Evolutionary conservation across 2,329 filamentous ascomycete species (phyloP).

Genomic region (Neonectria sp.): DNA sequence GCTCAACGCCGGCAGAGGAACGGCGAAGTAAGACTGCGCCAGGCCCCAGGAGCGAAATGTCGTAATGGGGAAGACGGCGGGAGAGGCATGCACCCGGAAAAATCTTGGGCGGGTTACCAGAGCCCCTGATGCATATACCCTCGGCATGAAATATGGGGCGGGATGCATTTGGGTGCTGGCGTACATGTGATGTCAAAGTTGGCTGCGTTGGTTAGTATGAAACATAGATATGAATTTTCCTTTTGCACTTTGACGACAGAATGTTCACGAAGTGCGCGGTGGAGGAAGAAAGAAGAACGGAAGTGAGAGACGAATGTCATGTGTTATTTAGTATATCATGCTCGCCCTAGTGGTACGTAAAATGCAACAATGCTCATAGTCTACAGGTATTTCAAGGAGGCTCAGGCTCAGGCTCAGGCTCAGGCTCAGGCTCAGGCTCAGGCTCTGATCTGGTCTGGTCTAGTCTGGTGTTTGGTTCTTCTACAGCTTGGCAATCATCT

Average conservation of each 20-base stretch:
- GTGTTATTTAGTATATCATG: conserved; percentile 26
- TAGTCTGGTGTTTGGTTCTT: conserved; percentile 22
- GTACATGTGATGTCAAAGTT: conserved; percentile 50
- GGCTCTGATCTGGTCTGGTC: too few relatives aligned
- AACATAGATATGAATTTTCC: conserved; percentile 50
- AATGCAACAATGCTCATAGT: conserved; percentile 41
- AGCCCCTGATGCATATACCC: conserved; percentile 31
- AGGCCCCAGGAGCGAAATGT: conserved; percentile 27
- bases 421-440: too few relatives aligned
- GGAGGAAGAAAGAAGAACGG: neutral
- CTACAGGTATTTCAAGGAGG: conserved; percentile 41
- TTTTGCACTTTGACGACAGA: conserved; percentile 33
- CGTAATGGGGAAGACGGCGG: conserved; percentile 30
- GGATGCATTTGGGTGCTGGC: conserved; percentile 50
- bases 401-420: neutral
- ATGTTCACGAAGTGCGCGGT: conserved; percentile 9
- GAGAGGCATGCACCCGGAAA: conserved; percentile 30
- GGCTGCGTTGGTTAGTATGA: conserved; percentile 52
- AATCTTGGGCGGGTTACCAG: conserved; percentile 29
- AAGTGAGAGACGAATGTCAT: conserved; percentile 21
- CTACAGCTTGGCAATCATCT: conserved; percentile 80
- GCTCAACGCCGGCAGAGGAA: neutral
- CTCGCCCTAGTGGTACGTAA: conserved; percentile 21
- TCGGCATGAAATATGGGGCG: conserved; percentile 42
- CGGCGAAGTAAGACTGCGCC: conserved; percentile 28